Conservation (phyloP, 129 eudicot species). For the Logfia minima region DNA sequence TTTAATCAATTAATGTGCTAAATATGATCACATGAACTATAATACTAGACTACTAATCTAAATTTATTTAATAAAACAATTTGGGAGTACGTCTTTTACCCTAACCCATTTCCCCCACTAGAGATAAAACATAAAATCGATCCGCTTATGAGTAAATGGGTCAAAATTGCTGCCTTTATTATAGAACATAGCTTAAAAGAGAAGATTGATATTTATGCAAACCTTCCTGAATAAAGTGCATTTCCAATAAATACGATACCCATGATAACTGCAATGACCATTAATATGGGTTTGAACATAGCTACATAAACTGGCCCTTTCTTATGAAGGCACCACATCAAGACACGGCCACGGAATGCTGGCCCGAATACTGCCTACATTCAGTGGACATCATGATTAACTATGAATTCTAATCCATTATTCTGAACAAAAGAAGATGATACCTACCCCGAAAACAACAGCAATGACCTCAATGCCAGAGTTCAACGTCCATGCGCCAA, state of each 20-base stretch:
- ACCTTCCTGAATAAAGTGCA: constrained; percentile 61
- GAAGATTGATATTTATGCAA: background rate
- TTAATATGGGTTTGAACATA: constrained; percentile 4
- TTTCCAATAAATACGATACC: constrained; percentile 30
- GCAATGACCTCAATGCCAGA: background rate
- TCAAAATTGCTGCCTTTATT: background rate
- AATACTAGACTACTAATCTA: background rate
- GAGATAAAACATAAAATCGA: background rate
- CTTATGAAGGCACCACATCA: background rate
- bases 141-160: background rate
- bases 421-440: background rate
- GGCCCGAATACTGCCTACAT: background rate
- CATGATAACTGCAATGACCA: constrained; percentile 7
- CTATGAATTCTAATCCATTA: background rate
- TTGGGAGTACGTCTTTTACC: background rate
- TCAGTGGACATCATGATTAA: background rate
- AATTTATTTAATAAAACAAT: too few species aligned
- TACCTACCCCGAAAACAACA: background rate
- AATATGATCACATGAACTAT: background rate
- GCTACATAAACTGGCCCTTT: constrained; percentile 15
- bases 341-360: background rate
- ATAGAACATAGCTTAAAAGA: background rate
- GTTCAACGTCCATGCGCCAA: background rate
- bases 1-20: background rate
- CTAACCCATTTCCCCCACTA: background rate